These are phyloP conservation scores for Verticillium albo-atrum DNA, from an alignment of 2,329 filamentous ascomycete genomes.

Conservation along the genomic window DNA sequence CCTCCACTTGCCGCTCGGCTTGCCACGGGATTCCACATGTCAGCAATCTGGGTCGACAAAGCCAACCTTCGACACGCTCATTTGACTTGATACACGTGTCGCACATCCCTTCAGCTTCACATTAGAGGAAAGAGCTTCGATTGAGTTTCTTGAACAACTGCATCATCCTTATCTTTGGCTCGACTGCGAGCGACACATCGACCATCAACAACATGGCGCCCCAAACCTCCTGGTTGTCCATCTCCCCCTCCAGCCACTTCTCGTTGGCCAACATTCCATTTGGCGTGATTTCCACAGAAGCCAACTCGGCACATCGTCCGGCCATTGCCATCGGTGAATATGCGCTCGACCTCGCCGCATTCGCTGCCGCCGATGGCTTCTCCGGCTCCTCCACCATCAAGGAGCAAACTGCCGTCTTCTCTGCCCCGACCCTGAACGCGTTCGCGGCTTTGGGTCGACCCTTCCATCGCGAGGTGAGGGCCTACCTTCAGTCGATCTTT, in stretches of 20 bases:
- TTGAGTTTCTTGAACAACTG: background rate
- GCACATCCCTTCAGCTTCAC: background rate
- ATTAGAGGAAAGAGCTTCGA: background rate
- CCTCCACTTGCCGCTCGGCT: slow-evolving; percentile 12
- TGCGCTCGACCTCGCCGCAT: slow-evolving; percentile 64
- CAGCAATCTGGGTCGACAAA: background rate
- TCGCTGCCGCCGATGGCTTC: slow-evolving; percentile 43
- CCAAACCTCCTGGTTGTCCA: slow-evolving; percentile 21
- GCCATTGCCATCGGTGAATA: slow-evolving; percentile 70
- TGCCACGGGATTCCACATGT: slow-evolving; percentile 12
- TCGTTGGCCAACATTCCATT: slow-evolving; percentile 80
- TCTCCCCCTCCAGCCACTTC: slow-evolving; percentile 46
- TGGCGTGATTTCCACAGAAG: slow-evolving; percentile 67
- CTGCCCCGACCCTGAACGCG: slow-evolving; percentile 58
- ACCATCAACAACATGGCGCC: background rate
- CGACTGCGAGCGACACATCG: no score
- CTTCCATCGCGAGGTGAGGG: slow-evolving; percentile 65
- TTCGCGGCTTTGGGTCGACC: slow-evolving; percentile 68
- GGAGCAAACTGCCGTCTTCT: slow-evolving; percentile 16
- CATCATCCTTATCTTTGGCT: no score
- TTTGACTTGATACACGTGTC: background rate
- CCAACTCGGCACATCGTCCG: slow-evolving; percentile 52
- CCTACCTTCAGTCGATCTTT: slow-evolving; percentile 60
- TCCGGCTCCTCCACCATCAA: slow-evolving; percentile 17
- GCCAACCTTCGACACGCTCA: background rate